Evolutionary conservation across 768 basidiomycete species (phyloP).

Genomic region (Boletus rex-veris): DNA sequence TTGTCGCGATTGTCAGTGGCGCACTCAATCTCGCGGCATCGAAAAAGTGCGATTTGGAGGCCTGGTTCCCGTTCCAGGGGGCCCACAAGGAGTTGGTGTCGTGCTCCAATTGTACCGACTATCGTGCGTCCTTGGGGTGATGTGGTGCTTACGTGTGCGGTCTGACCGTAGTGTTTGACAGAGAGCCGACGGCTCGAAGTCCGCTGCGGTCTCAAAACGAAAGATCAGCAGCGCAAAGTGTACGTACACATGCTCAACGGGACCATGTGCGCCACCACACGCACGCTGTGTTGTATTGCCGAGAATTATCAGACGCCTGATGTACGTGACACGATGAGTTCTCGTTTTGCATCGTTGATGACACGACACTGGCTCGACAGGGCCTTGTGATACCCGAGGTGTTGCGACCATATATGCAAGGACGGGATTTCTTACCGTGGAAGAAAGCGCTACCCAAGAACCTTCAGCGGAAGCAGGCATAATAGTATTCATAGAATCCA

Average conservation of each 20-base stretch:
- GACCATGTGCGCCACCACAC: constrained; percentile 94
- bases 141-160: too few species aligned
- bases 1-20: constrained; percentile 93
- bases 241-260: constrained; percentile 99
- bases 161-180: constrained; percentile 29
- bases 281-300: constrained; percentile 94
- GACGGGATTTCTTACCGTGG: constrained; percentile 84
- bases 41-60: constrained; percentile 97
- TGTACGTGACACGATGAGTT: constrained; percentile 40
- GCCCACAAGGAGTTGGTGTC: constrained; percentile 97
- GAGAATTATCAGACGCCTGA: constrained; percentile 98
- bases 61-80: constrained; percentile 98
- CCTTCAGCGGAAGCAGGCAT: constrained; percentile 68
- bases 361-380: constrained; percentile 37
- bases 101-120: constrained; percentile 98
- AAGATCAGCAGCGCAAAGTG: constrained; percentile 85
- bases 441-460: constrained; percentile 78
- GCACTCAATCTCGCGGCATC: constrained; percentile 95
- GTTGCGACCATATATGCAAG: constrained; percentile 93
- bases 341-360: background rate
- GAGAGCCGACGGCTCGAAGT: constrained; percentile 93
- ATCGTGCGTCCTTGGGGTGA: constrained; percentile 59
- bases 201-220: constrained; percentile 85
- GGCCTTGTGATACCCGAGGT: constrained; percentile 88
- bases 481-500: background rate